A percentile compares a stretch with the other conserved stretches of the same genome.
phyloP scores from a whole-genome alignment of 1,284 basidiomycete species.

The Sanghuangporus sanghuang region DNA sequence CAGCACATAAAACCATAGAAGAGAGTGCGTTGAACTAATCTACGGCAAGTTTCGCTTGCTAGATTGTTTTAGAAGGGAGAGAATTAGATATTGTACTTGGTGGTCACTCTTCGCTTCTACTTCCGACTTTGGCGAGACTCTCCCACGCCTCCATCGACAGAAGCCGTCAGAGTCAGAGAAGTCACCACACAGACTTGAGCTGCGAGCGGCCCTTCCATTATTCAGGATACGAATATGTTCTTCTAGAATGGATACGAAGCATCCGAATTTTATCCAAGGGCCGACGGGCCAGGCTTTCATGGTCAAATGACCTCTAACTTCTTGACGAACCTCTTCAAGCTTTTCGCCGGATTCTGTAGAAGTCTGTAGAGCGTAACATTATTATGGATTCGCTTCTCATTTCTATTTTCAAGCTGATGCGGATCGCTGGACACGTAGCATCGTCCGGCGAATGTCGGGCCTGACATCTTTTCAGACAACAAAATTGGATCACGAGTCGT shows the following conservation, averaged over 20 bases:
- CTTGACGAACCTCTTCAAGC: neutral
- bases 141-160: too few relatives aligned
- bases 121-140: too few relatives aligned
- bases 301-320: neutral
- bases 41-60: neutral
- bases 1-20: neutral
- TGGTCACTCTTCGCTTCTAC: too few relatives aligned
- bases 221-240: neutral
- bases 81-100: too few relatives aligned
- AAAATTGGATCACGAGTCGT: neutral
- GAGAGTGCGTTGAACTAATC: slow-evolving; percentile 1
- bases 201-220: neutral
- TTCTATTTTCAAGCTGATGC: neutral
- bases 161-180: too few relatives aligned
- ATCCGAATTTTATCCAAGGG: neutral
- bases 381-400: neutral
- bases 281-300: neutral
- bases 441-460: neutral
- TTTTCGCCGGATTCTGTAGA: neutral
- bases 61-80: neutral
- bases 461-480: neutral
- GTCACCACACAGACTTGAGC: too few relatives aligned
- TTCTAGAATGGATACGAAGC: too few relatives aligned
- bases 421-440: neutral
- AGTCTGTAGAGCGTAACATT: too few relatives aligned